Evolutionary conservation across 140 eudicot species (phyloP).

Genomic region (Stevia rebaudiana): DNA sequence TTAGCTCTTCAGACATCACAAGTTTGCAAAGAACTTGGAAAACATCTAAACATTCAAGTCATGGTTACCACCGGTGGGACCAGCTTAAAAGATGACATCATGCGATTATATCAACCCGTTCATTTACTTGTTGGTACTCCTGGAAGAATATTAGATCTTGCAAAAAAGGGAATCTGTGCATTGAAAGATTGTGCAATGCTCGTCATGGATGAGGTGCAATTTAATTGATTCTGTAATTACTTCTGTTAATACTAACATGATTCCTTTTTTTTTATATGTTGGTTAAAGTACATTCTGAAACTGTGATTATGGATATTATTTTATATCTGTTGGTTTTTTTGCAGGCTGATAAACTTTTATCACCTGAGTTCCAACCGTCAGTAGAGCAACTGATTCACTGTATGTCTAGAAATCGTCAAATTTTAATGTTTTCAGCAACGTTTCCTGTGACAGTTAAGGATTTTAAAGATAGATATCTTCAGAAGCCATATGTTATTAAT

Average conservation of each 20-base stretch:
- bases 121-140: slow-evolving; percentile 99
- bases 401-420: slow-evolving; percentile 68
- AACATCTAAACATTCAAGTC: slow-evolving; percentile 80
- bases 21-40: slow-evolving; percentile 98
- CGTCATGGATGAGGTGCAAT: slow-evolving; percentile 85
- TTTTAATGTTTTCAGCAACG: slow-evolving; percentile 97
- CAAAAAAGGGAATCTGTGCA: slow-evolving; percentile 69
- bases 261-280: background rate
- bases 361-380: slow-evolving; percentile 96
- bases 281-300: background rate
- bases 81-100: slow-evolving; percentile 90
- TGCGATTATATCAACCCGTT: slow-evolving; percentile 95
- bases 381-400: slow-evolving; percentile 78
- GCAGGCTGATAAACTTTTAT: slow-evolving; percentile 94
- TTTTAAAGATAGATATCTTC: slow-evolving; percentile 74
- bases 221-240: background rate
- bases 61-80: slow-evolving; percentile 99
- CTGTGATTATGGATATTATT: background rate
- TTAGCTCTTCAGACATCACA: slow-evolving; percentile 98
- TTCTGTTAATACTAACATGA: background rate
- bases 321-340: background rate
- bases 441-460: slow-evolving; percentile 96
- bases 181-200: slow-evolving; percentile 78
- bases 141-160: slow-evolving; percentile 92
- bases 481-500: slow-evolving; percentile 80